These are phyloP conservation scores for Leucogyrophana mollusca DNA, from an alignment of 768 basidiomycete genomes.

Conservation along the genomic window DNA sequence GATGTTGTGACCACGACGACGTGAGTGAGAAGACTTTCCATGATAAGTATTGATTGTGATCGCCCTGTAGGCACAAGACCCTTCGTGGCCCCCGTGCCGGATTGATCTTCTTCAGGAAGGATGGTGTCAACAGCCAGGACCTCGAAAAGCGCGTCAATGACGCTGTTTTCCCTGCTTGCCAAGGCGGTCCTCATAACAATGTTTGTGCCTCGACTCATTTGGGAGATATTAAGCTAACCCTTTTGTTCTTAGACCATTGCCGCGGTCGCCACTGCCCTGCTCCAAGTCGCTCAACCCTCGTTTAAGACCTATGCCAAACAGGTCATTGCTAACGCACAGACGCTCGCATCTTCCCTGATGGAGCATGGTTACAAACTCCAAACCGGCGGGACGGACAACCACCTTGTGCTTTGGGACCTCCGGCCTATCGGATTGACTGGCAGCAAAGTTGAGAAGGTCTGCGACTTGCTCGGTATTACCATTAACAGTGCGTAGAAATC, in stretches of 20 bases:
- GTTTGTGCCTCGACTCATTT: slow-evolving; percentile 38
- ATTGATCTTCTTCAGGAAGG: slow-evolving; percentile 97
- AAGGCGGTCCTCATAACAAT: slow-evolving; percentile 99
- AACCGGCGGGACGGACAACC: slow-evolving; percentile 96
- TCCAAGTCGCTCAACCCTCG: slow-evolving; percentile 85
- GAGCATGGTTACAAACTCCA: slow-evolving; percentile 92
- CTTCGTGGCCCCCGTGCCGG: slow-evolving; percentile 98
- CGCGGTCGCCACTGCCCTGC: slow-evolving; percentile 87
- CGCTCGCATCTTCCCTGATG: slow-evolving; percentile 71
- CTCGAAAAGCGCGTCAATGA: slow-evolving; percentile 97
- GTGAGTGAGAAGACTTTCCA: slow-evolving; percentile 39
- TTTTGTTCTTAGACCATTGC: slow-evolving; percentile 81
- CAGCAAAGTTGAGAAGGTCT: slow-evolving; percentile 97
- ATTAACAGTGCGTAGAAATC: slow-evolving; percentile 92
- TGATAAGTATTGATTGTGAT: slow-evolving; percentile 4
- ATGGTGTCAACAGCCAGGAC: slow-evolving; percentile 75
- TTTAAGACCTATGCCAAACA: slow-evolving; percentile 94
- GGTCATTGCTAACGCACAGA: slow-evolving; percentile 84
- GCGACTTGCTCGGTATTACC: slow-evolving; percentile 94
- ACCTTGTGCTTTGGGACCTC: slow-evolving; percentile 97
- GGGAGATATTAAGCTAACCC: not conserved
- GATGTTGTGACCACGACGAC: slow-evolving; percentile 99
- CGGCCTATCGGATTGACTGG: slow-evolving; percentile 95
- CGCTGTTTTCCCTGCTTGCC: slow-evolving; percentile 99
- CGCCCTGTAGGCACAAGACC: slow-evolving; percentile 82